phyloP scores from a whole-genome alignment of 2,329 filamentous ascomycete species.

The Aspergillus sojae region DNA sequence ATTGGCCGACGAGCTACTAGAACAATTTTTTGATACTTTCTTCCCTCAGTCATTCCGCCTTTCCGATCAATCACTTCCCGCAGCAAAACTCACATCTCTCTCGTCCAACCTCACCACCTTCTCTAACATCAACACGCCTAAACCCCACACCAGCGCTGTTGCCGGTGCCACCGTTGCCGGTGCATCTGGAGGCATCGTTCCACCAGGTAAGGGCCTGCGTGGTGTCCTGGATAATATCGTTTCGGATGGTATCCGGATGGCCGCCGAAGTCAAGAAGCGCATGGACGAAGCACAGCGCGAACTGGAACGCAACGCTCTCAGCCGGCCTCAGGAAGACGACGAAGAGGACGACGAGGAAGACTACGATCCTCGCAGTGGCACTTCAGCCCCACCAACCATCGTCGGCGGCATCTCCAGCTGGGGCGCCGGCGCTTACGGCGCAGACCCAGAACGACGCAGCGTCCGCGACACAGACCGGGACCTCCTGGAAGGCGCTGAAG shows the following conservation, averaged over 20 bases:
- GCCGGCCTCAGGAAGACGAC: constrained; percentile 60
- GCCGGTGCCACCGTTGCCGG: constrained; percentile 48
- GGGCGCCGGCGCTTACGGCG: constrained; percentile 49
- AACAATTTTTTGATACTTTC: constrained; percentile 96
- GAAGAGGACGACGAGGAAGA: constrained; percentile 73
- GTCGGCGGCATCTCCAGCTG: constrained; percentile 40
- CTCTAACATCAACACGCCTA: constrained; percentile 65
- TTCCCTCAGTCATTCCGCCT: constrained; percentile 93
- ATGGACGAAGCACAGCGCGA: constrained; percentile 97
- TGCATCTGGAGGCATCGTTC: constrained; percentile 62
- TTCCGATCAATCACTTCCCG: constrained; percentile 62
- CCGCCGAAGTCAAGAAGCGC: constrained; percentile 83
- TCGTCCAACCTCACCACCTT: constrained; percentile 82
- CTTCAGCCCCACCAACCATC: constrained; percentile 28
- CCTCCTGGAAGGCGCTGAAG: constrained; percentile 71
- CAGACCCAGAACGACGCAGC: constrained; percentile 62
- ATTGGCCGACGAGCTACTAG: constrained; percentile 89
- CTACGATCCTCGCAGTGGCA: constrained; percentile 47
- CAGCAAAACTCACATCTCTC: constrained; percentile 50
- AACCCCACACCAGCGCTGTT: constrained; percentile 40
- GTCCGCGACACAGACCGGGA: constrained; percentile 57
- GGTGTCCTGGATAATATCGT: constrained; percentile 97
- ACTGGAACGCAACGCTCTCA: constrained; percentile 77
- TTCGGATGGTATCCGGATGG: constrained; percentile 94
- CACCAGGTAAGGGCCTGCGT: constrained; percentile 73